A percentile compares a stretch with the other conserved stretches of the same genome.
phyloP scores from a whole-genome alignment of 148 eudicot species.

The Rhododendron ovatum region DNA sequence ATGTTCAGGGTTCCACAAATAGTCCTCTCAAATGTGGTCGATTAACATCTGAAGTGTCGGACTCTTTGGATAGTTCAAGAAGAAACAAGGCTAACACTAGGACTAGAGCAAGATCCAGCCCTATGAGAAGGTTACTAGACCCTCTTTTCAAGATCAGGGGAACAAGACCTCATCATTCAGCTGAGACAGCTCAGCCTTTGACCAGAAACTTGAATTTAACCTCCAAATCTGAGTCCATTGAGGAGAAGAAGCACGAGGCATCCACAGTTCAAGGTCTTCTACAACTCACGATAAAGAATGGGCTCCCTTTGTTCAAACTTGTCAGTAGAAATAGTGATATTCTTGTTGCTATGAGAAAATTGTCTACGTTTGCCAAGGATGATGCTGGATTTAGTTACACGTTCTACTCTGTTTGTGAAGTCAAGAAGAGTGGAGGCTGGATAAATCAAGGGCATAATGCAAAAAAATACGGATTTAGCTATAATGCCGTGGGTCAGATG shows the following conservation, averaged over 20 bases:
- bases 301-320: conserved; percentile 67
- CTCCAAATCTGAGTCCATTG: conserved; percentile 21
- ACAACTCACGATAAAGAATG: conserved; percentile 64
- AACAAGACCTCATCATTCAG: conserved; percentile 15
- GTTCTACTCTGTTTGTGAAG: conserved; percentile 58
- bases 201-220: conserved; percentile 26
- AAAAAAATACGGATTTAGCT: conserved; percentile 30
- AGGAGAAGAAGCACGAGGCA: conserved; percentile 18
- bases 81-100: not conserved
- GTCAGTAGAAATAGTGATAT: conserved; percentile 46
- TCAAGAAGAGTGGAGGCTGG: conserved; percentile 58
- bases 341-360: conserved; percentile 56
- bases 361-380: conserved; percentile 31
- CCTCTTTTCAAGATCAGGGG: conserved; percentile 57
- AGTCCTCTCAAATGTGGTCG: conserved; percentile 44
- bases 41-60: not conserved
- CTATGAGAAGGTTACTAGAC: conserved; percentile 70
- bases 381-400: conserved; percentile 49
- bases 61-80: not conserved
- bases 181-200: conserved; percentile 19
- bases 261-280: conserved; percentile 51
- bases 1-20: conserved; percentile 28
- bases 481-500: conserved; percentile 66
- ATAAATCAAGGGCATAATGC: conserved; percentile 44
- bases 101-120: conserved; percentile 53